Base-by-base conservation (phyloP, 192 early-diverging fungal species). In the Linderina pennispora region DNA sequence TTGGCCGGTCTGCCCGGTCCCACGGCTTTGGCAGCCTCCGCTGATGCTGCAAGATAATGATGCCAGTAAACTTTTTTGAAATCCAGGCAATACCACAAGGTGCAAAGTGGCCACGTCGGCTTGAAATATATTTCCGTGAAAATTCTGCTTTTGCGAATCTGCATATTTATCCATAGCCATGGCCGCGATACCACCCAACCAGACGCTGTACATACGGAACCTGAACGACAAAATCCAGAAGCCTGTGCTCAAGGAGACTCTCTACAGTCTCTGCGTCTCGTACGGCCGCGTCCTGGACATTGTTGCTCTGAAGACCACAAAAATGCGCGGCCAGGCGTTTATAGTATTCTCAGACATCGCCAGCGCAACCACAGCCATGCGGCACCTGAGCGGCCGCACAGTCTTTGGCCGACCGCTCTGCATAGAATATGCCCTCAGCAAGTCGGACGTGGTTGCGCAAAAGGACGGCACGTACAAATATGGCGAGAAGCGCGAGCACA, bases 271-370 rank as follows among this genome's bases (percentile, higher is more conserved):
- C 21, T 99, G 96, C 59, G 80, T 89, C 13, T 72, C 86, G 3
- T 92, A 91, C 56, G 97, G 94, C 10, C 71, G 77, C 39, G 77
- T 99, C 21, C 52, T 94, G 16, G 91, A 91, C 59, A 83, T 99
- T 16, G 89, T 91, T 8, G 88, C 91, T 11, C 58, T 79, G 37
- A 86, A 88, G 53, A 94, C 86, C 7, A 50, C 62, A 21, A 85
- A 82, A 36, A 85, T 90, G 79, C 87, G 94, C 22, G 93, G 92
- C 14, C 97, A 99, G 69, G 97, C 97, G 0, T 94, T 91, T 61
- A 63, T 99, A 17, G 93, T 85, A 13, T 96, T 94, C 51, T 65
- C 72, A 23, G 86, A 94, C 48, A 82, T 94, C n/a, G 60, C 88
- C 5, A 64, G 78, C 14, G 89, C 97, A 3, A 94, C 92, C 23